Evolutionary conservation across 805 yeast genomes (phyloP).

Genomic region (Kodamaea sagamina): DNA sequence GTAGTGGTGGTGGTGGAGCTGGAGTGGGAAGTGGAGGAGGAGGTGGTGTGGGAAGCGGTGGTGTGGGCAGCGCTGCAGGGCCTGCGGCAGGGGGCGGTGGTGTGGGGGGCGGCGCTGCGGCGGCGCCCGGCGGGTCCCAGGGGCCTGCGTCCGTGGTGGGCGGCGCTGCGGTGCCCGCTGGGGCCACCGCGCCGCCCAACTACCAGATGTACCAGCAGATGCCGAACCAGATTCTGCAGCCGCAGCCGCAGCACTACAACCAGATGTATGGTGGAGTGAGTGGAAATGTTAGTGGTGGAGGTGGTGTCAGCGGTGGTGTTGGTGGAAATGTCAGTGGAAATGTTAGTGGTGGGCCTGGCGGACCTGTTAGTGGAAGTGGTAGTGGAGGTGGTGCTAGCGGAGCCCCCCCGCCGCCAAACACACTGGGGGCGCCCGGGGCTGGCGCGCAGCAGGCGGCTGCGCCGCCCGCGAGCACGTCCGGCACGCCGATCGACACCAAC

Average conservation of each 20-base stretch:
- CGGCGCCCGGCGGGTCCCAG: neutral
- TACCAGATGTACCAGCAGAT: slow-evolving; percentile 27
- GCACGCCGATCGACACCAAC: slow-evolving; percentile 15
- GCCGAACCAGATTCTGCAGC: slow-evolving; percentile 5
- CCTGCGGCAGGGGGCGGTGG: neutral
- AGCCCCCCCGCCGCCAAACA: slow-evolving; percentile 3
- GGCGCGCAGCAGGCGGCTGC: too few relatives aligned
- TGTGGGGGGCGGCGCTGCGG: slow-evolving; percentile 3
- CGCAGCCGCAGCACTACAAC: slow-evolving; percentile 22
- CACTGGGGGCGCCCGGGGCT: too few relatives aligned
- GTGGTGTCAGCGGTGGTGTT: slow-evolving; percentile 15
- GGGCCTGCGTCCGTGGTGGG: neutral
- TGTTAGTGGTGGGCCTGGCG: too few relatives aligned
- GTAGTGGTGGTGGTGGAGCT: slow-evolving; percentile 1
- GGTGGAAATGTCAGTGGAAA: slow-evolving; percentile 7
- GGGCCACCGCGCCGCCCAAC: slow-evolving; percentile 20
- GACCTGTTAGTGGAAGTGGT: neutral
- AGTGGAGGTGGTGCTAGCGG: slow-evolving; percentile 5
- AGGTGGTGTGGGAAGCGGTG: slow-evolving; percentile 3
- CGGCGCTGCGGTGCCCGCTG: slow-evolving; percentile 12
- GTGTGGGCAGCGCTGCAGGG: neutral
- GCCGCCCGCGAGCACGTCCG: slow-evolving; percentile 8
- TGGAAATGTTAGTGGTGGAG: slow-evolving; percentile 17
- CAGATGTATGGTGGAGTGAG: slow-evolving; percentile 11
- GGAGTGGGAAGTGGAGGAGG: slow-evolving; percentile 1